phyloP scores from a whole-genome alignment of 768 basidiomycete genomes.

The Aureoboletus auriporus region DNA sequence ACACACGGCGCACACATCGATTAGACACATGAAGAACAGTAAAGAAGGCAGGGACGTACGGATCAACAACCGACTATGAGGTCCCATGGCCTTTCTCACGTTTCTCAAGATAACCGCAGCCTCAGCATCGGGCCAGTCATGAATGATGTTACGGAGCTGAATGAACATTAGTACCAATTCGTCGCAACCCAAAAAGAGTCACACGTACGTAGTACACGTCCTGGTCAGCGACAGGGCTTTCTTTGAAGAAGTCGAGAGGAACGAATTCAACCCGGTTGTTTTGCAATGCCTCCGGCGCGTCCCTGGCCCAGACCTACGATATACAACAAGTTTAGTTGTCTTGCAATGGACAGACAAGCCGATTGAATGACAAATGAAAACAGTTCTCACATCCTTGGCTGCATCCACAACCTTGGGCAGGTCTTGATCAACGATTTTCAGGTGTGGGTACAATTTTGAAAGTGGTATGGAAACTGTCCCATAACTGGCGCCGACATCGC shows the following conservation, averaged over 20 bases:
- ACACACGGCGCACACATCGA: too few species aligned
- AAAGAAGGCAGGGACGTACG: conserved; percentile 17
- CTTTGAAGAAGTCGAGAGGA: conserved; percentile 28
- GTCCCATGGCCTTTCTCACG: conserved; percentile 20
- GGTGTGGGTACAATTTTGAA: conserved; percentile 22
- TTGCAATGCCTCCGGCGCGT: conserved; percentile 22
- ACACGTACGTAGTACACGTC: conserved; percentile 32
- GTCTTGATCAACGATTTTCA: conserved; percentile 33
- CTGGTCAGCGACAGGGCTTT: conserved; percentile 22
- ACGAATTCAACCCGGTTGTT: conserved; percentile 26
- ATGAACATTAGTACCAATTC: background rate
- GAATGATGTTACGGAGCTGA: conserved; percentile 19
- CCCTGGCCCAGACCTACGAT: conserved; percentile 20
- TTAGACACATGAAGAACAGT: too few species aligned
- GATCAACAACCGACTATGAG: conserved; percentile 23
- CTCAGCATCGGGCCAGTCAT: conserved; percentile 28
- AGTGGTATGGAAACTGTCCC: conserved; percentile 31
- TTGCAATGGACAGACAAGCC: too few species aligned
- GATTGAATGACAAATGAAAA: background rate
- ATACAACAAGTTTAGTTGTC: too few species aligned
- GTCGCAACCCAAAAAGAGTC: background rate
- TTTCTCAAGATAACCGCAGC: conserved; percentile 20
- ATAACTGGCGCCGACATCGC: conserved; percentile 34
- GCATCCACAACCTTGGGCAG: conserved; percentile 21
- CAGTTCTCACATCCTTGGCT: conserved; percentile 12